Base-by-base conservation (phyloP, 1,139 yeast species). In the Protomyces inouyei region DNA sequence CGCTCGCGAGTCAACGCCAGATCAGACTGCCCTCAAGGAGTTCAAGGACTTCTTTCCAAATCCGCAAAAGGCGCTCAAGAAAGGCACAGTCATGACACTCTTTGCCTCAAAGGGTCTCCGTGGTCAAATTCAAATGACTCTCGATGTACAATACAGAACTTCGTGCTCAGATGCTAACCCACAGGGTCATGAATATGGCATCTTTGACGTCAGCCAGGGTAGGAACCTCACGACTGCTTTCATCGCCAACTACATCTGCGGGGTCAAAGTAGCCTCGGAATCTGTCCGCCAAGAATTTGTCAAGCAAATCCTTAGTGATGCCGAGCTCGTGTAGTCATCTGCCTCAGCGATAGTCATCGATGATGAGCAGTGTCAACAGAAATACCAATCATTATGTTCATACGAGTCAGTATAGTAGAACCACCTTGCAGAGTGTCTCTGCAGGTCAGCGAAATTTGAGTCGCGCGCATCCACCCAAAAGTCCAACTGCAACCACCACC, bases 1-100 rank as follows among this genome's bases (percentile, higher is more conserved):
- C 73, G 84, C 52, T 14, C 63, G 63, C 16, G 57, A 59, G 14
- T 25, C 45, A 14, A 16, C 21, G 8, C 63, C 63, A 18, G 63
- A 59, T 43, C 57, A 14, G 36, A 18, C 12, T 12, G 54, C 52
- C 14, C 52, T 59, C 23, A 56, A 52, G 16, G 55, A 55, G 1
- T 59, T 59, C 53, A 59, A 52, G 43, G 63, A 59, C 9, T 59
- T 59, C 57, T 59, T 59, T 25, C 63, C 63, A 9, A 59, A 59
- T 18, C 63, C 63, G 1, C 38, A 55, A 25, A 52, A 59, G 53
- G 43, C 63, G 10, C 38, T 59, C 23, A 35, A 38, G 23, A 59
- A 59, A 32, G 36, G 43, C 14, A 35, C 40, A 9, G 57, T 52
- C 53, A 59, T 59, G 63, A 48, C 38, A 12, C 45, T 59, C 45